Percentiles rank a stretch among this genome's conserved stretches.
Conservation (phyloP, 176 grass and related monocot species). For the Aegilops tauschii region DNA sequence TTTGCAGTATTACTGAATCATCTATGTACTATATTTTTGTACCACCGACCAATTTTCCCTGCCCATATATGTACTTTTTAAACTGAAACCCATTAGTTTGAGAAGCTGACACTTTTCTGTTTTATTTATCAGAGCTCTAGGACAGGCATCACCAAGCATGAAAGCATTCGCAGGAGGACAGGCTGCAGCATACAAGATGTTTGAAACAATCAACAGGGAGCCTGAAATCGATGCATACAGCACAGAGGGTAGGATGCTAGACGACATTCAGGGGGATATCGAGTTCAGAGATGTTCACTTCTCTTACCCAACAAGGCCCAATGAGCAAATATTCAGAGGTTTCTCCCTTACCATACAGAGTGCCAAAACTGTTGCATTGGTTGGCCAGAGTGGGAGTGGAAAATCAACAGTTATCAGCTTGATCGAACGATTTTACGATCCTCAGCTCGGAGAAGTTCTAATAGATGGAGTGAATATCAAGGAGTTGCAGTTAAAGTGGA, state of each 20-base stretch:
- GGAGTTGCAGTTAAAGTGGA: conserved; percentile 71
- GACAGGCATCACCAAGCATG: conserved; percentile 73
- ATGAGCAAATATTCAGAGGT: conserved; percentile 73
- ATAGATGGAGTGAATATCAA: conserved; percentile 70
- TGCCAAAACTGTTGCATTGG: conserved; percentile 63
- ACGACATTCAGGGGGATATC: conserved; percentile 75
- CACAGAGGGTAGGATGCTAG: conserved; percentile 50
- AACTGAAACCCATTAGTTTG: not conserved
- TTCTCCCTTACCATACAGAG: conserved; percentile 62
- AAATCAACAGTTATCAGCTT: conserved; percentile 81
- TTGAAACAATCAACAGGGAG: conserved; percentile 73
- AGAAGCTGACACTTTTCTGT: conserved; percentile 14
- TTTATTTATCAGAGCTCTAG: conserved; percentile 58
- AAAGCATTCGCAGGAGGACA: conserved; percentile 73
- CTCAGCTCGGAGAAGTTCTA: conserved; percentile 65
- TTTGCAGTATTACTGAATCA: not conserved
- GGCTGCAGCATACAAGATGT: conserved; percentile 85
- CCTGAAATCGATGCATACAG: conserved; percentile 76
- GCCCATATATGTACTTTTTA: not conserved
- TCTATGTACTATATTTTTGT: not conserved
- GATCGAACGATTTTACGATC: conserved; percentile 83
- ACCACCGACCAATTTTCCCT: not conserved
- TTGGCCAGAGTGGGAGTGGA: conserved; percentile 86
- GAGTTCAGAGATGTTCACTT: conserved; percentile 72
- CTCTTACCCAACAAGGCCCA: conserved; percentile 66